Evolutionary conservation across 2,329 filamentous ascomycete species (phyloP), one percentile per base, ranked within the genome.

Genomic region (Pseudopyrenochaeta lycopersici): DNA sequence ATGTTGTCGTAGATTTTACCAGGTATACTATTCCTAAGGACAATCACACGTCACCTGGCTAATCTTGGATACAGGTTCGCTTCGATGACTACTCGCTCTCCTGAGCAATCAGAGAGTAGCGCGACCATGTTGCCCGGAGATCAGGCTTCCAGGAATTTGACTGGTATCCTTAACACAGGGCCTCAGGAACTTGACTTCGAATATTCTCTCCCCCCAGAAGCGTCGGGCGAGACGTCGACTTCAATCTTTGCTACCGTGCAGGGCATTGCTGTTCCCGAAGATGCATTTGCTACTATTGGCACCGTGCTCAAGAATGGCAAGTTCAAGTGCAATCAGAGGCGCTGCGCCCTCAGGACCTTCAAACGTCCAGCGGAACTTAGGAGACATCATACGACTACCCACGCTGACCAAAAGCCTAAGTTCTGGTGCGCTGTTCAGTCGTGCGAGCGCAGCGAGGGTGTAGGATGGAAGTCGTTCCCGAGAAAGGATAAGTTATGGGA

Each of bases 381-480:
- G 18, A n/a, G 47, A 23, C 47, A 50, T 39, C 20, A 38, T 17
- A 18, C 11, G 21, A 50, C 47, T 3, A 36, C 2, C 5, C 47
- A 50, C 39, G 47, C 47, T 14, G n/a, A 23, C 2, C 7, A 44
- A 1, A 50, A 50, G 40, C 47, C 47, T 3, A 12, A 43, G 12
- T 50, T 50, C 15, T 50, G 47, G 47, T 50, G 47, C 27, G 18
- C 38, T n/a, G 31, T 44, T 21, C 14, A 21, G 32, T 18, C 31
- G 12, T 50, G 47, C 27, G 3, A 30, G 11, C 40, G 47, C 15
- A 49, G 40, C 39, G 40, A 21, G 21, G 27, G 3, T 1, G 10
- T 14, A n/a, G 40, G 20, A n/a, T n/a, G 20, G 1, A 36, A 44
- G 10, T n/a, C 47, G 2, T 50, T 50, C 33, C 33, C 20, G 12